These are phyloP conservation scores for Triangularia setosa DNA, from an alignment of 2,329 filamentous ascomycete genomes.

Conservation along the genomic window DNA sequence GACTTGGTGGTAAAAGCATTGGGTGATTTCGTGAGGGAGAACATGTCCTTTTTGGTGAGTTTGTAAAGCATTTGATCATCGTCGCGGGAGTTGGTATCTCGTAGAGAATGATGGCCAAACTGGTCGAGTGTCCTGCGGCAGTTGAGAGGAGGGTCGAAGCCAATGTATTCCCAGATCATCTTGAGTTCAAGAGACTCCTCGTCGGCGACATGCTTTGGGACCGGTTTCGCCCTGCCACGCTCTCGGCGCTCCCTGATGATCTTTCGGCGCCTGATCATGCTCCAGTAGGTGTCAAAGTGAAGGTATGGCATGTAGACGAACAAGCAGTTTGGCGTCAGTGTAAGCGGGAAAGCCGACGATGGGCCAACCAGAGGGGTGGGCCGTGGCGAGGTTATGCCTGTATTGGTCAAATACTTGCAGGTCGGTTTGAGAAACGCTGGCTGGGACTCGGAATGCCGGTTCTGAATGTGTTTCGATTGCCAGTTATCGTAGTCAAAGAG, in stretches of 20 bases:
- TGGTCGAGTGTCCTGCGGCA: conserved; percentile 60
- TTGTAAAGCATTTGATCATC: conserved; percentile 68
- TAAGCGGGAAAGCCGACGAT: not conserved
- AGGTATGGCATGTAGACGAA: conserved; percentile 57
- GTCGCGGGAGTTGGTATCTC: conserved; percentile 57
- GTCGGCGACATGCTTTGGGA: conserved; percentile 51
- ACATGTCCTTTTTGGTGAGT: conserved; percentile 48
- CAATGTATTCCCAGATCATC: conserved; percentile 61
- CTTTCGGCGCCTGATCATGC: conserved; percentile 52
- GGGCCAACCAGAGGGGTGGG: conserved; percentile 16
- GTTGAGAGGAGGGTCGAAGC: conserved; percentile 58
- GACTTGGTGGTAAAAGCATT: not conserved
- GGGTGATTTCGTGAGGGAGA: not conserved
- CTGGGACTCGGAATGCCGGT: conserved; percentile 37
- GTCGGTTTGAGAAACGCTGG: conserved; percentile 38
- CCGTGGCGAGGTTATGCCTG: conserved; percentile 28
- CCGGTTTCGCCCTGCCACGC: conserved; percentile 53
- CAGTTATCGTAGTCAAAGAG: conserved; percentile 41
- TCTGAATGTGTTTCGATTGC: conserved; percentile 39
- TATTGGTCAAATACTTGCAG: conserved; percentile 34
- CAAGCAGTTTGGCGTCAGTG: conserved; percentile 33
- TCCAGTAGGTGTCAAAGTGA: conserved; percentile 61
- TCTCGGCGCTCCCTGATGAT: conserved; percentile 49
- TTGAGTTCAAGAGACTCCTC: conserved; percentile 54
- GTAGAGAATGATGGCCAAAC: conserved; percentile 58